phyloP scores from a whole-genome alignment of 2,329 filamentous ascomycete species.

The Orbilia ellipsospora region DNA sequence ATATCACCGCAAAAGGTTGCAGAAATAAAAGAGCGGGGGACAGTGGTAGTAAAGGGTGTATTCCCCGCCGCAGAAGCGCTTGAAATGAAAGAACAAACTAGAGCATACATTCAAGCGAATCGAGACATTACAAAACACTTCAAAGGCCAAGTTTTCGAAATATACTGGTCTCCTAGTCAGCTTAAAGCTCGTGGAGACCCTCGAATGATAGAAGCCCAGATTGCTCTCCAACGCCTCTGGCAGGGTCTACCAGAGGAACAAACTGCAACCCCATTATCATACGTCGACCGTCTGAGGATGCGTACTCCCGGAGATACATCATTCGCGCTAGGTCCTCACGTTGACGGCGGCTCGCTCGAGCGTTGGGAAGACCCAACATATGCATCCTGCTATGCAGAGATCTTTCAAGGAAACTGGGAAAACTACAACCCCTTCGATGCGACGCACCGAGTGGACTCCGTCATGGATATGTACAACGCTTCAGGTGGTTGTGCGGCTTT shows the following conservation, averaged over 20 bases:
- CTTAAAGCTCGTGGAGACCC: slow-evolving; percentile 75
- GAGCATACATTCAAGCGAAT: slow-evolving; percentile 74
- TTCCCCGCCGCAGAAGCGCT: slow-evolving; percentile 73
- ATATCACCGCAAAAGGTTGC: slow-evolving; percentile 48
- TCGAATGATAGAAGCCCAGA: slow-evolving; percentile 72
- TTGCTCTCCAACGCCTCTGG: slow-evolving; percentile 74
- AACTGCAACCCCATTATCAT: slow-evolving; percentile 72
- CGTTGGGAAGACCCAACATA: slow-evolving; percentile 79
- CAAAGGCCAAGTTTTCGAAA: slow-evolving; percentile 76
- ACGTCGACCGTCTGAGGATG: slow-evolving; percentile 78
- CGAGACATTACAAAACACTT: slow-evolving; percentile 72
- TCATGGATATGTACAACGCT: slow-evolving; percentile 81
- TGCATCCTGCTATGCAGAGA: slow-evolving; percentile 75
- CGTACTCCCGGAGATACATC: slow-evolving; percentile 75
- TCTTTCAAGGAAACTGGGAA: slow-evolving; percentile 83
- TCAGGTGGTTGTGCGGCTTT: slow-evolving; percentile 86
- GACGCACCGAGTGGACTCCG: slow-evolving; percentile 73
- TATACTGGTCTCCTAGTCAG: slow-evolving; percentile 79
- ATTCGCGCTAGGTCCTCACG: slow-evolving; percentile 78
- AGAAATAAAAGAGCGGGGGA: slow-evolving; percentile 72
- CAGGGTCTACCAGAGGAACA: slow-evolving; percentile 65
- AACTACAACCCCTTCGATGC: slow-evolving; percentile 85
- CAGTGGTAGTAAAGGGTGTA: slow-evolving; percentile 74
- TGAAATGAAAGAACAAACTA: slow-evolving; percentile 72
- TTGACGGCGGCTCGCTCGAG: slow-evolving; percentile 79